A percentile compares a stretch with the other conserved stretches of the same genome.
These are phyloP conservation scores for Rhytidiadelphus loreus DNA, from an alignment of 225 moss, liverwort and hornwort genomes.

Conservation along the genomic window DNA sequence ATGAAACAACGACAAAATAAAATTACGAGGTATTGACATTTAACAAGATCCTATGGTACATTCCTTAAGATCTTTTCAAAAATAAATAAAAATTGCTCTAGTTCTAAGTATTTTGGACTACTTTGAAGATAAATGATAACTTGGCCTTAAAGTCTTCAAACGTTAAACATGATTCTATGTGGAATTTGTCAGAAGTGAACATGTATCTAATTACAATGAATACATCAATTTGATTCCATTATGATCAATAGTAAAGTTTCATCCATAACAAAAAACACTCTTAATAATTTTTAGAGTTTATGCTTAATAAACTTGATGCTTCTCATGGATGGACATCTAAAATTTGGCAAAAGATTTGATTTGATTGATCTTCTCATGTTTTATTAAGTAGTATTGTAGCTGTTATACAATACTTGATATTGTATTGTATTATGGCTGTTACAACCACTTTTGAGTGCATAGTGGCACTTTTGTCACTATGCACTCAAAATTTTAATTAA, in stretches of 20 bases:
- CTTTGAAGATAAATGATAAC: not conserved
- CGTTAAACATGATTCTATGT: too few species aligned
- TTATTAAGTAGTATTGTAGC: too few species aligned
- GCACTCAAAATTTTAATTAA: too few species aligned
- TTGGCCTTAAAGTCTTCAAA: too few species aligned
- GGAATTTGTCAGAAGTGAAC: too few species aligned
- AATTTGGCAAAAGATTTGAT: too few species aligned
- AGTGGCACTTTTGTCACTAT: too few species aligned
- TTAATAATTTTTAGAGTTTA: fast-evolving
- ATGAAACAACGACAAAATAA: not conserved
- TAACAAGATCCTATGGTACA: not conserved
- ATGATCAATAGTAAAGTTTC: not conserved
- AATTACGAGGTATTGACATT: not conserved
- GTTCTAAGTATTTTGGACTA: not conserved
- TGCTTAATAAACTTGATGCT: too few species aligned
- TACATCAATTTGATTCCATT: not conserved
- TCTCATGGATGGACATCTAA: not conserved
- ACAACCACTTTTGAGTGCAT: too few species aligned
- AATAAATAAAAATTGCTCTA: not conserved
- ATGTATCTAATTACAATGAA: not conserved
- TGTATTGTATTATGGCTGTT: too few species aligned
- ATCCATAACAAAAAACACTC: not conserved
- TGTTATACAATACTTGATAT: too few species aligned
- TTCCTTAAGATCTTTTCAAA: not conserved
- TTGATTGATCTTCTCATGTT: not conserved